Percentiles rank a stretch among this genome's conserved stretches.
These are phyloP conservation scores for Puccinellia tenuiflora DNA, from an alignment of 176 grass and related monocot species.

Conservation along the genomic window DNA sequence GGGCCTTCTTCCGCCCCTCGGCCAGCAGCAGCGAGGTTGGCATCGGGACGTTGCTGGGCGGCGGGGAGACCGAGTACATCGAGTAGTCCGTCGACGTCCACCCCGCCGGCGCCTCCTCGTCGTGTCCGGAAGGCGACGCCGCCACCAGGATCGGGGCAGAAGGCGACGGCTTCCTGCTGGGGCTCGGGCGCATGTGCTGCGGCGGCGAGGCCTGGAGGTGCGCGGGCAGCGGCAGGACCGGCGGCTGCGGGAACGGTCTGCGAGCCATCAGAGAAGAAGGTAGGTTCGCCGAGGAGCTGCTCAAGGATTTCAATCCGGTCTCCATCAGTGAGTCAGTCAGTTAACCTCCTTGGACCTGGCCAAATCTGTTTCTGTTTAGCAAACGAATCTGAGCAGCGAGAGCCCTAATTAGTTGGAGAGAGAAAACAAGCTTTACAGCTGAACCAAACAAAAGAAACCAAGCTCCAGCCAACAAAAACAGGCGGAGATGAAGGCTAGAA, in stretches of 20 bases:
- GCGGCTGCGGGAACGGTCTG: conserved; percentile 15
- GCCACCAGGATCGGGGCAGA: conserved; percentile 27
- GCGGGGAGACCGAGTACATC: conserved; percentile 60
- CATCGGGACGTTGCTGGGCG: conserved; percentile 79
- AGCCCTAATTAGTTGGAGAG: neutral
- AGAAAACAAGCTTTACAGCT: neutral
- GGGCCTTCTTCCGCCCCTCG: conserved; percentile 15
- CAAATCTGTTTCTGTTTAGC: too few species aligned
- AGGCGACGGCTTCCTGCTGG: conserved; percentile 15
- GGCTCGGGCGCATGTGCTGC: neutral
- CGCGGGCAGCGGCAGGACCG: conserved; percentile 48
- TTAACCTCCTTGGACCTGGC: too few species aligned
- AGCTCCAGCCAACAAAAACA: neutral
- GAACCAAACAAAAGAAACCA: neutral
- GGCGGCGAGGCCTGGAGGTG: conserved; percentile 1
- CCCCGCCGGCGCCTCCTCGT: too few species aligned
- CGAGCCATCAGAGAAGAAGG: conserved; percentile 11
- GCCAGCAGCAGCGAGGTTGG: conserved; percentile 52
- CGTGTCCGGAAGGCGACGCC: too few species aligned
- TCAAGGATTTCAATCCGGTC: conserved; percentile 29
- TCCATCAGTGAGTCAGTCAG: conserved; percentile 26
- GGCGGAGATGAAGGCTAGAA: neutral
- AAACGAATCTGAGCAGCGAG: neutral
- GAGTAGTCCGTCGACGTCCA: conserved; percentile 41
- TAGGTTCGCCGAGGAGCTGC: neutral